Conservation (phyloP, 2,329 filamentous ascomycete genomes). For the Colletotrichum sp. region DNA sequence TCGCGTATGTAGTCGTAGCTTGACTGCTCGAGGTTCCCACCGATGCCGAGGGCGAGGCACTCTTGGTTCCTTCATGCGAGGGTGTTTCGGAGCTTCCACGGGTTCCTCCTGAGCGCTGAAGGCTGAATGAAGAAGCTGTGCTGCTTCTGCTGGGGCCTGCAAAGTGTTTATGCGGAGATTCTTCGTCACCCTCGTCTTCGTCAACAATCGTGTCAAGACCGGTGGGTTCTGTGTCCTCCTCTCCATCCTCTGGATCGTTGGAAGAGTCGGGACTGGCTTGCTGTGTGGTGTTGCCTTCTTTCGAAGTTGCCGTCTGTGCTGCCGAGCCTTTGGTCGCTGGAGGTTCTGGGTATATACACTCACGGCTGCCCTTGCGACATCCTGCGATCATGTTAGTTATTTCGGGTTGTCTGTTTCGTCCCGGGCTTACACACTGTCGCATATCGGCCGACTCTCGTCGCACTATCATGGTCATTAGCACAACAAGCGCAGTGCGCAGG, state of each 20-base stretch:
- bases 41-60: slow-evolving; percentile 58
- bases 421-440: slow-evolving; percentile 66
- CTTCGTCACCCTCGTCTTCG: slow-evolving; percentile 49
- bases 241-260: slow-evolving; percentile 55
- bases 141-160: slow-evolving; percentile 37
- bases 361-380: slow-evolving; percentile 89
- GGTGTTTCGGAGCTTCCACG: slow-evolving; percentile 58
- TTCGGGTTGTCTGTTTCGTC: slow-evolving; percentile 13
- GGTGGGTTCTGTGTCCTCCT: slow-evolving; percentile 37
- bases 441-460: slow-evolving; percentile 86
- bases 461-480: slow-evolving; percentile 62
- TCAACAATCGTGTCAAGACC: slow-evolving; percentile 60
- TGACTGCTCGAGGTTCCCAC: slow-evolving; percentile 44
- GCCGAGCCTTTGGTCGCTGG: slow-evolving; percentile 47
- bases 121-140: slow-evolving; percentile 40
- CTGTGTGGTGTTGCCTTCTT: slow-evolving; percentile 40
- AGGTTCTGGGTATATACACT: slow-evolving; percentile 87
- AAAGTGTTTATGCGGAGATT: slow-evolving; percentile 18
- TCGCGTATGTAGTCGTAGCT: slow-evolving; percentile 31
- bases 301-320: slow-evolving; percentile 36
- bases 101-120: slow-evolving; percentile 35
- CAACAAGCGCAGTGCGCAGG: neutral
- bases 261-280: slow-evolving; percentile 58
- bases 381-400: slow-evolving; percentile 53
- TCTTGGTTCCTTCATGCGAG: slow-evolving; percentile 55